These are phyloP conservation scores for Tuber magnatum DNA, from an alignment of 495 filamentous ascomycete species.

Conservation along the genomic window DNA sequence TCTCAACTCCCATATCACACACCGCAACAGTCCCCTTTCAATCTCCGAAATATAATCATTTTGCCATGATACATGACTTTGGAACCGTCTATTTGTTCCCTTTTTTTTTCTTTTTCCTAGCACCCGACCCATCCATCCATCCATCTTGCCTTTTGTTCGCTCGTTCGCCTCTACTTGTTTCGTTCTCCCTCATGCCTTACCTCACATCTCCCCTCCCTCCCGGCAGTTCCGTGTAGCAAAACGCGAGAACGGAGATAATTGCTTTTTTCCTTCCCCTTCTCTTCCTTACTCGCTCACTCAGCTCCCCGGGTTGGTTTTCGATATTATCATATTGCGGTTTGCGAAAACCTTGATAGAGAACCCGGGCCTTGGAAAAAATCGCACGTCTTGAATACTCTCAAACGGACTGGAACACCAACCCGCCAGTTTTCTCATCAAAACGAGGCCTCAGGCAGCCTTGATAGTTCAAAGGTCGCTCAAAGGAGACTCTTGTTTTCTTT, in stretches of 20 bases:
- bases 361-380: neutral
- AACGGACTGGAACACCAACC: neutral
- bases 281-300: slow-evolving; percentile 6
- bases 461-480: neutral
- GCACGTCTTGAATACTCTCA: neutral
- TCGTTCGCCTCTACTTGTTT: neutral
- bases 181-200: neutral
- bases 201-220: slow-evolving; percentile 1
- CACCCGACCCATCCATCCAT: slow-evolving; percentile 2
- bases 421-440: neutral
- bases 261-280: neutral
- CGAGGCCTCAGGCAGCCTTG: neutral
- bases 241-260: neutral
- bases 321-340: neutral
- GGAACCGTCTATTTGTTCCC: neutral
- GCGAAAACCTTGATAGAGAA: neutral
- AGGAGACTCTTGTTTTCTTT: neutral
- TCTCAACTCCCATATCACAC: neutral
- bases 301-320: neutral
- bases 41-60: neutral
- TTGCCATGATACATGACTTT: neutral
- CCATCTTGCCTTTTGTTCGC: slow-evolving; percentile 1
- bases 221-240: neutral
- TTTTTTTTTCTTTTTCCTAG: neutral
- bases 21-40: neutral